Percentiles rank a stretch among this genome's conserved stretches.
Evolutionary conservation across 257 asterid species (phyloP).

Genomic region (Gynochthodes officinalis): DNA sequence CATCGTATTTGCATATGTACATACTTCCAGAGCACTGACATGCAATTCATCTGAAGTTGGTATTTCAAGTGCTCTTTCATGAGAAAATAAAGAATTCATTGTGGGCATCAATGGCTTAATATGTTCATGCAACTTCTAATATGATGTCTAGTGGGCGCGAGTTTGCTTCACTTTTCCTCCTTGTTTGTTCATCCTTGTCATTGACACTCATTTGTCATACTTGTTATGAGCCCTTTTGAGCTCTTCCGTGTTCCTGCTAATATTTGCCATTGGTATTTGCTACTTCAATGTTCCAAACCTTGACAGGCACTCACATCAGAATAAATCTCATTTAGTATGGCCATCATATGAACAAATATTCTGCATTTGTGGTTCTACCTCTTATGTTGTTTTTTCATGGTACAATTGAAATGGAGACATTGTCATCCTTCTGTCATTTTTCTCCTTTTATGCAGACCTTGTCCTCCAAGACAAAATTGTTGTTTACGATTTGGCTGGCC

Average conservation of each 20-base stretch:
- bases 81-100: not conserved
- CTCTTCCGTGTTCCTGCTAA: not conserved
- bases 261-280: not conserved
- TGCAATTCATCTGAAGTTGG: not conserved
- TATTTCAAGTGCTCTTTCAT: not conserved
- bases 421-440: not conserved
- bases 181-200: not conserved
- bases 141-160: not conserved
- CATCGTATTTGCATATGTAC: not conserved
- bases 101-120: not conserved
- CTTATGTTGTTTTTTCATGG: not conserved
- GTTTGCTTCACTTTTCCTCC: not conserved
- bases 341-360: not conserved
- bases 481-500: conserved; percentile 79
- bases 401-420: not conserved
- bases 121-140: not conserved
- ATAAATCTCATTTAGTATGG: not conserved
- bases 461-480: conserved; percentile 86
- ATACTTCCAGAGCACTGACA: not conserved
- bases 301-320: not conserved
- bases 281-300: not conserved
- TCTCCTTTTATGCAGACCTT: conserved; percentile 52
- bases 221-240: not conserved
- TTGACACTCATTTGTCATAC: not conserved
- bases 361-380: not conserved